Percentiles rank a stretch among this genome's conserved stretches.
phyloP scores from a whole-genome alignment of 352 stramenopile species.

The Phytophthora cactorum region DNA sequence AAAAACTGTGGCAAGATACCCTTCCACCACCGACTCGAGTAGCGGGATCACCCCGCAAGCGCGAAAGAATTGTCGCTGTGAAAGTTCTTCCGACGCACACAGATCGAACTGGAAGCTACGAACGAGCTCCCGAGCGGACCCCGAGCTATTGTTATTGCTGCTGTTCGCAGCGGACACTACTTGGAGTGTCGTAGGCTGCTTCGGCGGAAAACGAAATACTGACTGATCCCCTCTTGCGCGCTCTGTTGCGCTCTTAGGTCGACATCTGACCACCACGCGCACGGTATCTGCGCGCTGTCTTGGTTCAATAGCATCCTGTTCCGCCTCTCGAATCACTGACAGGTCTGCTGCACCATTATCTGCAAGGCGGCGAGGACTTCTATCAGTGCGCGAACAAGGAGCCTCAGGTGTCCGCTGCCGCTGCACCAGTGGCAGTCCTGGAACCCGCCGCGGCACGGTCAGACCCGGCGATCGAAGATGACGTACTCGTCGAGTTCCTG shows the following conservation, averaged over 20 bases:
- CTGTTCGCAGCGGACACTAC: conserved; percentile 51
- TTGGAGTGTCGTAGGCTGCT: conserved; percentile 58
- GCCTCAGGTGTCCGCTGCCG: conserved; percentile 15
- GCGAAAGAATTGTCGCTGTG: conserved; percentile 71
- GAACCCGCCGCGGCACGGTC: conserved; percentile 5
- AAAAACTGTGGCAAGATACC: conserved; percentile 75
- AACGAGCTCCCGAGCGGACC: conserved; percentile 58
- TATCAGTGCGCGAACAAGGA: conserved; percentile 1
- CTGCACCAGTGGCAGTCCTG: conserved; percentile 10
- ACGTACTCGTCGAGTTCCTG: conserved; percentile 13
- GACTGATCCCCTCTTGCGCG: conserved; percentile 52
- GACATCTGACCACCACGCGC: conserved; percentile 67
- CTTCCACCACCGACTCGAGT: conserved; percentile 71
- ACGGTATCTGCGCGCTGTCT: conserved; percentile 37
- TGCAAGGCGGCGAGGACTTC: conserved; percentile 13
- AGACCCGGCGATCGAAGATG: conserved; percentile 23
- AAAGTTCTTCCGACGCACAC: conserved; percentile 67
- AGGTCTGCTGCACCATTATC: conserved; percentile 6
- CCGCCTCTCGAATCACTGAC: conserved; percentile 9
- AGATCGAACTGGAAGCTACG: conserved; percentile 82
- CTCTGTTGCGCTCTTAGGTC: conserved; percentile 65
- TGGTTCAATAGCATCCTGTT: neutral
- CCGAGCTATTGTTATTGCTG: conserved; percentile 12
- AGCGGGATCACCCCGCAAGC: conserved; percentile 60
- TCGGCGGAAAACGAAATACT: conserved; percentile 60